Evolutionary conservation across 2,329 filamentous ascomycete genomes (phyloP), one percentile per base, ranked within the genome.

Genomic region (Emydomyces testavorans): DNA sequence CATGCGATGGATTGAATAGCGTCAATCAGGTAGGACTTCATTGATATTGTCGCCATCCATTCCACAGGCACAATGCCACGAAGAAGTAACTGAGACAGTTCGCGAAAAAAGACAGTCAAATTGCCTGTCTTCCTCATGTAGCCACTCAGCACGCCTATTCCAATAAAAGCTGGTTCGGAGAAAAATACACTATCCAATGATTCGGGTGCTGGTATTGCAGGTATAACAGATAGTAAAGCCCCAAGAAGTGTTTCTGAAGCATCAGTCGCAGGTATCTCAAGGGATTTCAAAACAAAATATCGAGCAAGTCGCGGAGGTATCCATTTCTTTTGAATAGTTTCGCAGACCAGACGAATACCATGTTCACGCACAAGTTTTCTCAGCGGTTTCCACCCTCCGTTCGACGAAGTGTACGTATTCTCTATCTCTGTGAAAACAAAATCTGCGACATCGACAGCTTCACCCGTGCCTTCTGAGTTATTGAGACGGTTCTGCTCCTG

Each of bases 391-490:
- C 66, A 69, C 16, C 65, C 65, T 49, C 52, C 51, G 20, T 59
- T 58, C 37, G 44, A 29, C 10, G 60, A 59, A 1, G 64, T 60
- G 55, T 68, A 69, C 41, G 60, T 60, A 24, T 57, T 53, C 50
- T 69, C 66, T 43, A 69, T 49, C 49, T 69, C 65, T 5, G 65
- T 68, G 50, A 68, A 67, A 48, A 68, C 66, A 42, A 58, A 60
- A 57, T 66, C 60, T 26, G 62, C 66, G 61, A 68, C 66, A 53
- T 69, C 60, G 32, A 62, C 57, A 15, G 64, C 62, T 3, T 56
- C 55, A 32, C 63, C 56, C n/a, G 59, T 53, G 8, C 54, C 57
- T 2, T 63, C 60, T 18, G 51, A 40, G 18, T 62, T 58, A 49
- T 68, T 56, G 29, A 65, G 59, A 35, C 57, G 50, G 35, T 56